Base-by-base conservation (phyloP, 345 rosid genomes). In the Melaleuca alternifolia region DNA sequence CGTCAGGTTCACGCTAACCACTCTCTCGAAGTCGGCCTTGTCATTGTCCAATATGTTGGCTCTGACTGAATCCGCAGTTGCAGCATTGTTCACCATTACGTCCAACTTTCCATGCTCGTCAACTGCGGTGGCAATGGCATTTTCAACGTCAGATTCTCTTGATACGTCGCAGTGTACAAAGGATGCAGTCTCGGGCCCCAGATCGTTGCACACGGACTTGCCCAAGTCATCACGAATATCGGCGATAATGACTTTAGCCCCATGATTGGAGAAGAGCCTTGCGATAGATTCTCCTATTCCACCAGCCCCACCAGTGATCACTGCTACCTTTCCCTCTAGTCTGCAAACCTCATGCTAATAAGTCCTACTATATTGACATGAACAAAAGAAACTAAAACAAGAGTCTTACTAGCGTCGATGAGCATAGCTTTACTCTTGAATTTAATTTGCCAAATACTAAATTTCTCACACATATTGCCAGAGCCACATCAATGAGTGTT, bases 241-340 rank as follows among this genome's bases (percentile, higher is more conserved):
- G 0, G 85, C 85, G 20, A 85, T 83, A 14, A 88, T 44, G 24
- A 88, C 84, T 71, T 87, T 84, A 33, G 87, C 88, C 10, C n/a
- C n/a, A n/a, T n/a, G n/a, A n/a, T n/a, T n/a, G n/a, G n/a, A n/a
- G n/a, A n/a, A n/a, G n/a, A n/a, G 79, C 51, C 84, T 87, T 21
- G 57, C 86, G 37, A 77, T 71, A 77, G 48, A n/a, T 37, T 87
- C 88, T 6, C 88, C 88, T 11, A 76, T 76, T 54, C 88, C 88
- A 2, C 88, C 84, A 11, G 88, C 83, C 41, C 88, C 88, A n/a
- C 88, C 88, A 18, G 88, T 87, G 21, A 84, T 50, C 26, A 87
- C 12, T 18, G 86, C 88, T 76, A 87, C 86, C 82, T 87, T 84
- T 20, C 86, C 86, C 37, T 48, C 57, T 1, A 87, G 71, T 51